These are phyloP conservation scores for Neurospora sp. DNA, from an alignment of 495 filamentous ascomycete genomes.

Conservation along the genomic window DNA sequence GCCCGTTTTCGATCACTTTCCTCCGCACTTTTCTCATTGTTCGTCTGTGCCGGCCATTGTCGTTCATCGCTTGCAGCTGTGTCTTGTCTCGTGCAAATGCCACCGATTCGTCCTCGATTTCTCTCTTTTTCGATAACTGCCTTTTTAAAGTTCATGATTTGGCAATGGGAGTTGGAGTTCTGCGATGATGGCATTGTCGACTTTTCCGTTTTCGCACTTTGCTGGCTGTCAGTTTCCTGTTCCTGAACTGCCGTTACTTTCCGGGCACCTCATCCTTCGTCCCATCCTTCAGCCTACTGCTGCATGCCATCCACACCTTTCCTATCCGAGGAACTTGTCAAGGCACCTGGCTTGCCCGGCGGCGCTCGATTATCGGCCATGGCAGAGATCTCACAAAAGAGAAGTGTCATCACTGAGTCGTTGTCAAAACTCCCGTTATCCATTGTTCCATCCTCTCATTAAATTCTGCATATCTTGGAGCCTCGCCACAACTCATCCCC, in stretches of 20 bases:
- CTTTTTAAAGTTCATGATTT: not conserved
- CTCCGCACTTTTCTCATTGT: not conserved
- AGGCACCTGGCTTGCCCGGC: not conserved
- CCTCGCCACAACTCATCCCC: not conserved
- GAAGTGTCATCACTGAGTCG: not conserved
- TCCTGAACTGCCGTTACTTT: not conserved
- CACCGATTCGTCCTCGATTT: not conserved
- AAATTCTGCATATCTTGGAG: not conserved
- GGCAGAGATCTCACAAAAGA: not conserved
- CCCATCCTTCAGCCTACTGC: not conserved
- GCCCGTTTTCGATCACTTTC: conserved; percentile 8
- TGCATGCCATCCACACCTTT: conserved; percentile 4
- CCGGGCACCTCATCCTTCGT: not conserved
- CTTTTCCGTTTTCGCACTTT: not conserved
- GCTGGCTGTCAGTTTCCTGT: not conserved
- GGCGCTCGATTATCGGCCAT: not conserved
- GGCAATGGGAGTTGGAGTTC: not conserved
- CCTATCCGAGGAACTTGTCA: conserved; percentile 2
- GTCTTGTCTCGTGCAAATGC: not conserved
- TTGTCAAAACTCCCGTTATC: not conserved
- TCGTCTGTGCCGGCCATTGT: not conserved
- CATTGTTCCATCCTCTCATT: not conserved
- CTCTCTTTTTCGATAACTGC: not conserved
- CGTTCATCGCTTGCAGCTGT: not conserved
- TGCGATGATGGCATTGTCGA: not conserved